Base-by-base conservation (phyloP, 306 rosid genomes). In the Begonia fuchsioides region DNA sequence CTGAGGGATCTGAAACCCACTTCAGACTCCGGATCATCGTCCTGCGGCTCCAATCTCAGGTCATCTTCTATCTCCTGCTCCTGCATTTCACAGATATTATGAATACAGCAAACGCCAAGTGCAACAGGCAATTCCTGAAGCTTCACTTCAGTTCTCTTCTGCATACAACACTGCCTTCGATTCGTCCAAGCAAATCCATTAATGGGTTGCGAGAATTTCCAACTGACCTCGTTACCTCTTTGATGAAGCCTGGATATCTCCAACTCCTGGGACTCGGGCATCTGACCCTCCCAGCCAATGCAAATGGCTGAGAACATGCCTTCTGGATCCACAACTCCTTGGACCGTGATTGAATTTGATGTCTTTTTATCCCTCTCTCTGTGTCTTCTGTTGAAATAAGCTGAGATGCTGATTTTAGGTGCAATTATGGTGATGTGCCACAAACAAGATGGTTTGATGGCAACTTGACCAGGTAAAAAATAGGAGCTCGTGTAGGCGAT, bases 221-320 rank as follows among this genome's bases (percentile, higher is more conserved):
- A 82, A 38, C 13, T 79, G 57, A 2, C 94, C 96, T 2, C 76
- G 38, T 69, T 75, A 1, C 93, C 98, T 52, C 92, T 67, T 26
- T 92, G 94, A 53, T 32, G 53, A 55, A 92, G 70, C 3, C 94
- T 88, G 0, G 86, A 75, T 18, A 73, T 79, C 55, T 85, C 93
- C 12, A 92, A 54, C 10, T 85, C 98, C 43, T 86, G 87, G 38
- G 79, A 94, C 61, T 92, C 96, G 9, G 93, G 76, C 94, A 92
- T 77, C 6, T 94, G 85, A 2, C 98, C 98, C 2, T 94, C 94
- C 98, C 98, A 92, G 0, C 98, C 98, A 14, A 85, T 82, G 17
- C 96, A 92, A 3, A 85, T 85, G 45, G 85, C 98, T 0, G 86
- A 71, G 10, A 85, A 92, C 1, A 77, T 73, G 6, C 98, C 98